phyloP scores from a whole-genome alignment of 805 yeast genomes.

The Maudiozyma turicensis region DNA sequence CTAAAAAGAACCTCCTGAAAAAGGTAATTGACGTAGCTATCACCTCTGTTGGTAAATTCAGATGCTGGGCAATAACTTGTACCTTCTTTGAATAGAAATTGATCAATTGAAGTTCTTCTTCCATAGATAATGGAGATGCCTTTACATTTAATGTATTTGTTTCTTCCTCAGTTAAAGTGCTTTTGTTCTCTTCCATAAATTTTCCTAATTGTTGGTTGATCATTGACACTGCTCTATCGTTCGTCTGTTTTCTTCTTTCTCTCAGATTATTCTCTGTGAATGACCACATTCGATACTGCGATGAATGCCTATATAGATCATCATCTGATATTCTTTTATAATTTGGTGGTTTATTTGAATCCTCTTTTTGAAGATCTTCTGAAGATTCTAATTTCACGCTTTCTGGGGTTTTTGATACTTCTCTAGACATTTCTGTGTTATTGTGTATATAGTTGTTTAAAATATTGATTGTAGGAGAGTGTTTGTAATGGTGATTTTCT shows the following conservation, averaged over 20 bases:
- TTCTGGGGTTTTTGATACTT: background rate
- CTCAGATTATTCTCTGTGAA: slow-evolving; percentile 52
- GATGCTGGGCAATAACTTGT: slow-evolving; percentile 56
- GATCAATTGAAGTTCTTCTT: slow-evolving; percentile 65
- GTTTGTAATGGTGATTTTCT: no score
- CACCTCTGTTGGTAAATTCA: slow-evolving; percentile 82
- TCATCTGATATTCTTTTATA: slow-evolving; percentile 52
- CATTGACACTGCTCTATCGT: slow-evolving; percentile 41
- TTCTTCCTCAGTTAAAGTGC: slow-evolving; percentile 26
- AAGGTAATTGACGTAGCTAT: slow-evolving; percentile 79
- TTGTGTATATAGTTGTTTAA: no score
- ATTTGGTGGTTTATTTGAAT: slow-evolving; percentile 9
- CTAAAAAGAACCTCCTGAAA: slow-evolving; percentile 69
- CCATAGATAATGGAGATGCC: slow-evolving; percentile 41
- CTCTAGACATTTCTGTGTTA: background rate
- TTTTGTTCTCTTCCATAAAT: slow-evolving; percentile 18
- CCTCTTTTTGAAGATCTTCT: background rate
- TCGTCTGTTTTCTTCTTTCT: slow-evolving; percentile 39
- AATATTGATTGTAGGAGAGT: no score
- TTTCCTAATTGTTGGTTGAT: slow-evolving; percentile 29
- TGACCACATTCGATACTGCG: slow-evolving; percentile 84
- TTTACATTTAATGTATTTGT: slow-evolving; percentile 20
- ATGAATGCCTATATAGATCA: slow-evolving; percentile 78
- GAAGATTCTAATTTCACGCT: background rate
- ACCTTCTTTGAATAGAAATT: slow-evolving; percentile 65